These are phyloP conservation scores for Byssochlamys sp. DNA, from an alignment of 2,329 filamentous ascomycete genomes.

Conservation along the genomic window DNA sequence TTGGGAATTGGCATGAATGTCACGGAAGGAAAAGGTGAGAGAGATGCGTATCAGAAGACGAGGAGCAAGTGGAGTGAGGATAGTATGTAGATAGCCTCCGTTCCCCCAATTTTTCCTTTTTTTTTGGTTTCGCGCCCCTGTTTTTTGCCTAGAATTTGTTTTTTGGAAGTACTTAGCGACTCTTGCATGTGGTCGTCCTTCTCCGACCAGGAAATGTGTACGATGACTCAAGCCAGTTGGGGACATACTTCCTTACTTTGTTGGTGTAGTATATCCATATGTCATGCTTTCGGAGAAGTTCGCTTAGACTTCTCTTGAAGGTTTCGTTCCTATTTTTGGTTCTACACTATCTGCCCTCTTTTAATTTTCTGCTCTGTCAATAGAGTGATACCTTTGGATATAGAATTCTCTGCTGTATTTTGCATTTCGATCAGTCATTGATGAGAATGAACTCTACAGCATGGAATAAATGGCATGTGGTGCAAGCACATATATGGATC, in stretches of 20 bases:
- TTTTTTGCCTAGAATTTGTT: background rate
- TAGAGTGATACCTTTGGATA: background rate
- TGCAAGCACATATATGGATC: background rate
- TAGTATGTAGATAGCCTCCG: slow-evolving; percentile 24
- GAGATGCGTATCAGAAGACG: slow-evolving; percentile 40
- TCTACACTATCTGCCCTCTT: background rate
- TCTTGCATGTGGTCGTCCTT: no score
- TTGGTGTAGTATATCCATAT: background rate
- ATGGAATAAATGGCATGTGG: background rate
- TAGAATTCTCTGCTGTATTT: background rate
- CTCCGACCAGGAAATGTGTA: no score
- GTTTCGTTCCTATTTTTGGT: background rate
- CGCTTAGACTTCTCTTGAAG: background rate
- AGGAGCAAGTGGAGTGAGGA: slow-evolving; percentile 44
- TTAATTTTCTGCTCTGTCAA: background rate
- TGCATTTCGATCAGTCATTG: background rate
- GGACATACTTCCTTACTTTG: background rate
- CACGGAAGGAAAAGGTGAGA: slow-evolving; percentile 36
- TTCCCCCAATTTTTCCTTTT: background rate
- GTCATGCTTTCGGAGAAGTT: background rate
- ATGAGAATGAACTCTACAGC: background rate
- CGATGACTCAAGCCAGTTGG: no score
- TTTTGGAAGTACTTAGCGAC: no score
- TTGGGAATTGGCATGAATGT: slow-evolving; percentile 41
- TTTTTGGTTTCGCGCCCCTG: background rate